These are phyloP conservation scores for Melampsora allii-populina DNA, from an alignment of 1,284 basidiomycete species.

Conservation along the genomic window DNA sequence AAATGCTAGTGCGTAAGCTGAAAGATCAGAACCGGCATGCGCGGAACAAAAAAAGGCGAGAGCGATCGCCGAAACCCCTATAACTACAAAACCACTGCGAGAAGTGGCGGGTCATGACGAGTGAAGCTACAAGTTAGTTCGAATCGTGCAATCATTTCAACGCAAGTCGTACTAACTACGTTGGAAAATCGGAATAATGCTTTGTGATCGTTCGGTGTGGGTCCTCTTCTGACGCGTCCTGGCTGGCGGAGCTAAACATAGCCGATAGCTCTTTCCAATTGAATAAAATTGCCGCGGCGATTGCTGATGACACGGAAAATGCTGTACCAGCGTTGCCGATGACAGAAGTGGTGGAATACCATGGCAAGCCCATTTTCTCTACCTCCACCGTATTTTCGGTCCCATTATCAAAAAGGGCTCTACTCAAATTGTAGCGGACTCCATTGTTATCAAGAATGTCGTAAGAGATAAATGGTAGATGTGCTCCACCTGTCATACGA, in stretches of 20 bases:
- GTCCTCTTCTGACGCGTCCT: background rate
- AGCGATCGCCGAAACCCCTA: constrained; percentile 2
- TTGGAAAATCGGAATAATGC: background rate
- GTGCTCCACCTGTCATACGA: background rate
- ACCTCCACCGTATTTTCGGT: constrained; percentile 15
- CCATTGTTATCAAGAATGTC: constrained; percentile 21
- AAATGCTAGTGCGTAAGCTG: background rate
- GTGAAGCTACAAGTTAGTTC: background rate
- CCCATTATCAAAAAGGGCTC: constrained; percentile 15
- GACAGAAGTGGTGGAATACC: constrained; percentile 7
- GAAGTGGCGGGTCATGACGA: background rate
- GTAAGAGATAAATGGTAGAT: constrained; percentile 36
- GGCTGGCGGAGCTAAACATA: background rate
- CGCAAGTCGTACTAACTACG: background rate
- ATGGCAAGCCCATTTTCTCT: constrained; percentile 23
- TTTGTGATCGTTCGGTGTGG: background rate
- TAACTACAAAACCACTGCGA: constrained; percentile 11
- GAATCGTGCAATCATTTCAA: background rate
- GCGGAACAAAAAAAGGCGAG: constrained; percentile 16
- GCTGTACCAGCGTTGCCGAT: constrained; percentile 9
- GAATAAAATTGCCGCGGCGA: constrained; percentile 13
- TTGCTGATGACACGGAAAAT: constrained; percentile 31
- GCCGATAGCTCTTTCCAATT: constrained; percentile 10
- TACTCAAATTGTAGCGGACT: constrained; percentile 21
- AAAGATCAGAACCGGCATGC: constrained; percentile 12